Conservation (phyloP, 345 rosid species). For the Euphorbia pulcherrima region DNA sequence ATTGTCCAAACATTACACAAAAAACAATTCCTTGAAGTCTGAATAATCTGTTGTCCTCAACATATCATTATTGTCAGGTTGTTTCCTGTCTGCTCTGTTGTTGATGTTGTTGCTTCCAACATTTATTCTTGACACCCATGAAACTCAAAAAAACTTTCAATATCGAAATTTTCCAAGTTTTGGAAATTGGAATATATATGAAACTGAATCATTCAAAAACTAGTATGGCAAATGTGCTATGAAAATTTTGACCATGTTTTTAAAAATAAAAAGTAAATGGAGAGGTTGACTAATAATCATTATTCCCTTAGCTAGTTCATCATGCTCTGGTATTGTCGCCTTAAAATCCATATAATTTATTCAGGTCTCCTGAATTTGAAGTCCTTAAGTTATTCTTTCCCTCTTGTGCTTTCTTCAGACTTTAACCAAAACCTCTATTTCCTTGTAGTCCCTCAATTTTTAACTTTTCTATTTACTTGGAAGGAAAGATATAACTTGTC, state of each 20-base stretch:
- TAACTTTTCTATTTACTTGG: no score
- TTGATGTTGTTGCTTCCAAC: background rate
- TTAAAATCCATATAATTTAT: no score
- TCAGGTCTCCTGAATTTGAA: no score
- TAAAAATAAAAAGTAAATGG: no score
- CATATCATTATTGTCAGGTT: background rate
- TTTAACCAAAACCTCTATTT: background rate
- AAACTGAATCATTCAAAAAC: background rate
- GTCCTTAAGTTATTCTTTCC: background rate
- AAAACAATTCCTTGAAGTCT: background rate
- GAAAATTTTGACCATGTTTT: background rate
- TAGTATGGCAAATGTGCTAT: background rate
- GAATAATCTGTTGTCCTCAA: background rate
- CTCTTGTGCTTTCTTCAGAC: background rate
- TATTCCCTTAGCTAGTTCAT: background rate
- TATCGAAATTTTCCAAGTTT: background rate
- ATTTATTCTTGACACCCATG: background rate
- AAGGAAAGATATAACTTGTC: no score
- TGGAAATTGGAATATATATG: no score
- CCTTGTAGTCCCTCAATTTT: no score
- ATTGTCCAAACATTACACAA: background rate
- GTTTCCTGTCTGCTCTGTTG: background rate
- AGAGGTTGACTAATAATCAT: background rate
- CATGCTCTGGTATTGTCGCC: background rate
- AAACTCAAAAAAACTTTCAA: background rate